These are phyloP conservation scores for Talaromyces sp. DNA, from an alignment of 2,329 filamentous ascomycete genomes.

Conservation along the genomic window DNA sequence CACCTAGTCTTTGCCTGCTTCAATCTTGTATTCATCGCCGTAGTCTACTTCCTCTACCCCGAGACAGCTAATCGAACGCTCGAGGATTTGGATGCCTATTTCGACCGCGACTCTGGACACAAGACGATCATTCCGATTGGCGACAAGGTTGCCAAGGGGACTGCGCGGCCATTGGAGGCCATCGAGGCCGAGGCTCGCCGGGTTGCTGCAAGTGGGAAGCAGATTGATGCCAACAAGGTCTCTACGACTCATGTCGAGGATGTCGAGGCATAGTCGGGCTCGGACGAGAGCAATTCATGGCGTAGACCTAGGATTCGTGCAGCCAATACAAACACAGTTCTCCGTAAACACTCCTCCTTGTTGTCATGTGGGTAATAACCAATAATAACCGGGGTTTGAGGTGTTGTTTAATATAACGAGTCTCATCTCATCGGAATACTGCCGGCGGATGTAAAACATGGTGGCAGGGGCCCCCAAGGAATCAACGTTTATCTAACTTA, in stretches of 20 bases:
- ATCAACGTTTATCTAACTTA: no score
- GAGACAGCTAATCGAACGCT: constrained; percentile 41
- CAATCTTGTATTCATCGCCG: constrained; percentile 30
- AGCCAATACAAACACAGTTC: background rate
- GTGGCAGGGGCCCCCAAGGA: no score
- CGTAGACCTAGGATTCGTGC: background rate
- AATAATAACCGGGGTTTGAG: background rate
- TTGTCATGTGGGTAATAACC: background rate
- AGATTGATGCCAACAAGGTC: background rate
- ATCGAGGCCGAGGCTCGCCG: constrained; percentile 1
- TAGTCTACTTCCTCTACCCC: constrained; percentile 46
- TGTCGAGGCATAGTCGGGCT: background rate
- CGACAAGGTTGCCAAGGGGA: background rate
- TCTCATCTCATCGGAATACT: background rate
- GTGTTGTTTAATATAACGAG: background rate
- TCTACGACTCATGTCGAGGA: background rate
- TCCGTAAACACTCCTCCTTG: background rate
- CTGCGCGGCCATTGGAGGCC: background rate
- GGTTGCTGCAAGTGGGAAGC: background rate
- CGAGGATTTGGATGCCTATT: constrained; percentile 25
- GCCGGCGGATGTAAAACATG: no score
- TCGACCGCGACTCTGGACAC: background rate
- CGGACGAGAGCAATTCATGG: no score
- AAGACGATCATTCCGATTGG: background rate
- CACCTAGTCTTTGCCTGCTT: background rate